Evolutionary conservation across 2,329 filamentous ascomycete genomes (phyloP).

Genomic region (Blumeria graminis): DNA sequence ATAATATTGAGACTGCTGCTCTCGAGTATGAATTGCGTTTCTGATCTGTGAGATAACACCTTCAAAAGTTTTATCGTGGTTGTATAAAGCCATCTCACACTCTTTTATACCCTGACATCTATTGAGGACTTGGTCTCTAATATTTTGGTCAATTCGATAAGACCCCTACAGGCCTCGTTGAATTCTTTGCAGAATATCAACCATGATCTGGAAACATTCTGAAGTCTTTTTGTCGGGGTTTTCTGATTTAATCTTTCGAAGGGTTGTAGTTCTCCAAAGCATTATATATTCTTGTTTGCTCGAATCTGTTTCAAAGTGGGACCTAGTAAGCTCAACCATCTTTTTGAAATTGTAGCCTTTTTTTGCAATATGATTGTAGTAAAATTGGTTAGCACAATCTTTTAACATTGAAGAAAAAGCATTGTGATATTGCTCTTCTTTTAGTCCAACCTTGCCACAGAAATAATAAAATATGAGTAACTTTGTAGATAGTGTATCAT

Average conservation of each 20-base stretch:
- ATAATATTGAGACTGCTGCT: neutral
- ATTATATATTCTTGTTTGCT: constrained; percentile 1
- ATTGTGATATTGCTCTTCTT: neutral
- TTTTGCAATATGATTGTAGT: neutral
- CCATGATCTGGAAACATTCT: neutral
- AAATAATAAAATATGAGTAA: neutral
- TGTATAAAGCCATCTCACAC: neutral
- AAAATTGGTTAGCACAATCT: neutral
- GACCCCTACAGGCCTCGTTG: neutral
- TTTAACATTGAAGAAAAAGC: neutral
- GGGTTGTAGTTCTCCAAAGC: neutral
- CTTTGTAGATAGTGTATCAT: neutral
- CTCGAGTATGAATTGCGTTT: neutral
- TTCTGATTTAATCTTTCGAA: neutral
- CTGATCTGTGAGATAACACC: neutral
- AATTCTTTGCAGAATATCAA: neutral
- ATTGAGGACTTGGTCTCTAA: neutral
- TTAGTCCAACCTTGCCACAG: neutral
- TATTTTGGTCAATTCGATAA: neutral
- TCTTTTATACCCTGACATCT: constrained; percentile 1
- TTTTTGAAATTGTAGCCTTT: neutral
- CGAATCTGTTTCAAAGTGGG: neutral
- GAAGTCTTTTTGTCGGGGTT: neutral
- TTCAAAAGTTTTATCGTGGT: neutral
- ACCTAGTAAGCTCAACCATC: neutral